Base-by-base conservation (phyloP, 352 stramenopile genomes). In the Globisporangium nagaii region DNA sequence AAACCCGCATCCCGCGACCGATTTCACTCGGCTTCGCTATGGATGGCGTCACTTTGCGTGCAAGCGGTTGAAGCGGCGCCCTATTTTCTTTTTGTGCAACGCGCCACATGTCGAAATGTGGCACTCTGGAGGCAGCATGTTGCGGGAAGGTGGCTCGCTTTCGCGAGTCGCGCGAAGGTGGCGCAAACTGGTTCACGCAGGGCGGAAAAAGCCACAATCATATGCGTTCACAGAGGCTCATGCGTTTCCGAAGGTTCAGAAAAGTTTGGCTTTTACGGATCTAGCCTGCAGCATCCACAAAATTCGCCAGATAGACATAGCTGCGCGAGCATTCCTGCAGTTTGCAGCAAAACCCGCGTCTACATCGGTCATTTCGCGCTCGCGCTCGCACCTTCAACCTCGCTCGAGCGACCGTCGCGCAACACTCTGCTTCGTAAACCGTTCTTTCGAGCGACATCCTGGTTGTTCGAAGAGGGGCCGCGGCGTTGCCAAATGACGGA, bases 311-410 rank as follows among this genome's bases (percentile, higher is more conserved):
- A 48, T 7, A 13, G 8, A 45, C 19, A n/a, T 28, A 3, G 3
- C 25, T 13, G 15, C 20, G 22, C 6, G 17, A 34, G 2, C 10
- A 34, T 35, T 51, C 24, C 4, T 28, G 12, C 1, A 27, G 28
- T 40, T 51, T 28, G n/a, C n/a, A 24, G 9, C 12, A 24, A 31
- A 41, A 12, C 31, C 12, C 8, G n/a, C n/a, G n/a, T n/a, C n/a
- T n/a, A n/a, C n/a, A n/a, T n/a, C n/a, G n/a, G n/a, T n/a, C n/a
- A n/a, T n/a, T n/a, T n/a, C n/a, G n/a, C n/a, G n/a, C n/a, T n/a
- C n/a, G n/a, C n/a, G n/a, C n/a, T n/a, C n/a, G n/a, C n/a, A 53
- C 31, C 31, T 53, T 53, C 46, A 53, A 53, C 46, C 3, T 41
- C 24, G 15, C 15, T 53, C 46, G 35, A 4, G 46, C 46, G 31